Evolutionary conservation across 1,139 yeast genomes (phyloP).

Genomic region (Kurtzmaniella quercitrusa): DNA sequence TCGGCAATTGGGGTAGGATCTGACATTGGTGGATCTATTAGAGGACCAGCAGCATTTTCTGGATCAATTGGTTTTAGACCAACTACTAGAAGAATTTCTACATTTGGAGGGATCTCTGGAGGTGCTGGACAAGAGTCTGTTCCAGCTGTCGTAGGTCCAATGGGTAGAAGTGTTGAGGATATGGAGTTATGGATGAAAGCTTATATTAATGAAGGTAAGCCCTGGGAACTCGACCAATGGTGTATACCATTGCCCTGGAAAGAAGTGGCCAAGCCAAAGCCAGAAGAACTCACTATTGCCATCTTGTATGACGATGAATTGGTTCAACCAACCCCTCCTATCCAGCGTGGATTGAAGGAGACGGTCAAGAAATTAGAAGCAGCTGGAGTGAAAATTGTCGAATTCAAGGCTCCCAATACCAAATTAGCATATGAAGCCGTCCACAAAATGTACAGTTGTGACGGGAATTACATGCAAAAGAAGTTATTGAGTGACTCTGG

Average conservation of each 20-base stretch:
- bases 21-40: slow-evolving; percentile 76
- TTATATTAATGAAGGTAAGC: slow-evolving; percentile 59
- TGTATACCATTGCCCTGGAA: slow-evolving; percentile 58
- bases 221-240: slow-evolving; percentile 63
- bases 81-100: slow-evolving; percentile 55
- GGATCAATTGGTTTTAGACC: slow-evolving; percentile 71
- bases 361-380: slow-evolving; percentile 23
- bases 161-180: slow-evolving; percentile 60
- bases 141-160: slow-evolving; percentile 59
- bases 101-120: slow-evolving; percentile 46
- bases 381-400: slow-evolving; percentile 30
- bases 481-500: slow-evolving; percentile 54
- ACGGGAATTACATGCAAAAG: slow-evolving; percentile 56
- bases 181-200: slow-evolving; percentile 56
- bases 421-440: slow-evolving; percentile 50
- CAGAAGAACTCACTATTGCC: slow-evolving; percentile 34
- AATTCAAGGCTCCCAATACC: slow-evolving; percentile 51
- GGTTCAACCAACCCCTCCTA: slow-evolving; percentile 53
- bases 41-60: slow-evolving; percentile 71
- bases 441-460: slow-evolving; percentile 48
- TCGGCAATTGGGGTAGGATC: slow-evolving; percentile 68
- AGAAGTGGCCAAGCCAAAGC: slow-evolving; percentile 32
- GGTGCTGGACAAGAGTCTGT: slow-evolving; percentile 60
- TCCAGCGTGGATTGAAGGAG: slow-evolving; percentile 30
- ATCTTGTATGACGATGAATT: slow-evolving; percentile 38